Evolutionary conservation across 331 rosid species (phyloP).

Genomic region (Dryas integrifolia): DNA sequence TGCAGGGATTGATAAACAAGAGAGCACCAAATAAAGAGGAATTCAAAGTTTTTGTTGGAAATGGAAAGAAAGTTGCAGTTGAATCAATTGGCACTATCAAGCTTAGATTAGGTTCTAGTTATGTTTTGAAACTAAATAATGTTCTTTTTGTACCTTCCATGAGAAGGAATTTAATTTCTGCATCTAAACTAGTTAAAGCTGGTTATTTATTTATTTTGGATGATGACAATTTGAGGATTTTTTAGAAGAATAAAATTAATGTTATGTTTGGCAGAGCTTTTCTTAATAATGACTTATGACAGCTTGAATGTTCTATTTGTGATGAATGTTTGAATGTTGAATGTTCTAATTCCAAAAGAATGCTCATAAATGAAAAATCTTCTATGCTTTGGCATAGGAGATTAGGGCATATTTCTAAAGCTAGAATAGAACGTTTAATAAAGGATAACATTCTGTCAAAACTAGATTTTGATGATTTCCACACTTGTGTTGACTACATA

Average conservation of each 20-base stretch:
- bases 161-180: neutral
- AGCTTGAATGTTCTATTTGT: neutral
- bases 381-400: constrained; percentile 13
- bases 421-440: neutral
- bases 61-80: neutral
- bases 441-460: neutral
- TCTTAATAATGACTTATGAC: neutral
- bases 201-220: neutral
- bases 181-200: neutral
- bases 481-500: neutral
- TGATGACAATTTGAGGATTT: neutral
- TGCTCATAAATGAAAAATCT: neutral
- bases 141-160: neutral
- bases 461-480: neutral
- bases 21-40: neutral
- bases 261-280: neutral
- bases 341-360: neutral
- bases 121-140: too few relatives aligned
- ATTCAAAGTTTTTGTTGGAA: neutral
- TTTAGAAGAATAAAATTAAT: too few relatives aligned
- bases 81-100: neutral
- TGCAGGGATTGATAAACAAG: neutral
- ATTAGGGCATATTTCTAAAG: neutral
- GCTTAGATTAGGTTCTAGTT: neutral
- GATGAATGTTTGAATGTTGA: neutral